Conservation (phyloP, 441 rosid genomes). For the Gossypium armourianum region DNA sequence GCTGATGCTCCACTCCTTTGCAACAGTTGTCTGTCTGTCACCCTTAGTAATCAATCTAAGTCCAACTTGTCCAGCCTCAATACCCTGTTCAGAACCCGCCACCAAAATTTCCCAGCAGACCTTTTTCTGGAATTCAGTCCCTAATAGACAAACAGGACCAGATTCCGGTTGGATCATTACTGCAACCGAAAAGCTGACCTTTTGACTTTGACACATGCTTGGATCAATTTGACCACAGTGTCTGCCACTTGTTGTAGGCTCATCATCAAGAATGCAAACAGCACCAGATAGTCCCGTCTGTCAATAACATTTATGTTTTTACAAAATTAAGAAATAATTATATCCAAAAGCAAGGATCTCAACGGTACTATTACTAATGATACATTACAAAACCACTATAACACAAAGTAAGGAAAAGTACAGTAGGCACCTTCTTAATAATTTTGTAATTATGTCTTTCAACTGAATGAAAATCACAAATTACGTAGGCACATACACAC, state of each 20-base stretch:
- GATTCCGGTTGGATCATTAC: conserved; percentile 97
- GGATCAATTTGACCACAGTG: conserved; percentile 77
- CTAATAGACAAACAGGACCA: conserved; percentile 95
- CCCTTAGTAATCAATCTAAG: conserved; percentile 88
- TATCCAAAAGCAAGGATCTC: conserved; percentile 3
- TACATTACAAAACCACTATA: conserved; percentile 3
- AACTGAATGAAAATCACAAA: not conserved
- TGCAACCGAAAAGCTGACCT: conserved; percentile 82
- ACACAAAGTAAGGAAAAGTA: not conserved
- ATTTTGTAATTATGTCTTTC: not conserved
- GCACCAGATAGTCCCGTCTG: conserved; percentile 85
- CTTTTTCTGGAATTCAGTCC: conserved; percentile 90
- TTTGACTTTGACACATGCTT: conserved; percentile 65
- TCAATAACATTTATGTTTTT: conserved; percentile 18
- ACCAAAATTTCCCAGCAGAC: conserved; percentile 97
- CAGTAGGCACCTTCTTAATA: not conserved
- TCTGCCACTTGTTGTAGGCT: conserved; percentile 80
- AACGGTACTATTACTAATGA: not conserved
- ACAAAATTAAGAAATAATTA: not conserved
- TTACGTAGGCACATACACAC: not conserved
- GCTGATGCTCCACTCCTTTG: conserved; percentile 95
- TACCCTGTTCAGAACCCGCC: conserved; percentile 99
- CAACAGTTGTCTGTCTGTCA: conserved; percentile 78
- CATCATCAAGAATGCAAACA: conserved; percentile 91
- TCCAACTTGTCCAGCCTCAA: conserved; percentile 99